These are phyloP conservation scores for Suillus clintonianus DNA, from an alignment of 768 basidiomycete species.

Conservation along the genomic window DNA sequence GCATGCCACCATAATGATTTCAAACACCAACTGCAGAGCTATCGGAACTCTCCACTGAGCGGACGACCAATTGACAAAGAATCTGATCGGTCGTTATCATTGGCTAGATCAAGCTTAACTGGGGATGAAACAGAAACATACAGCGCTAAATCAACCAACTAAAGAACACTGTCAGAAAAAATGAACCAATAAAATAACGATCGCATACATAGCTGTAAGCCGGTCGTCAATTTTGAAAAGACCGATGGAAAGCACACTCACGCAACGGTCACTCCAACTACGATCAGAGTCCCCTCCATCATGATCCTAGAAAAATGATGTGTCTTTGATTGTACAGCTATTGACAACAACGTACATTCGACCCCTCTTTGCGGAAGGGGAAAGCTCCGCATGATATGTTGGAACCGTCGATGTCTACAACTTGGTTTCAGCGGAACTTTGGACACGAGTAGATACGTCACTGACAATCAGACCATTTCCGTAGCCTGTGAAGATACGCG, in stretches of 20 bases:
- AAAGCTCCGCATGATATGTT: constrained; percentile 47
- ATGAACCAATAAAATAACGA: neutral
- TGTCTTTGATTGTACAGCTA: no score
- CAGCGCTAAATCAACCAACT: constrained; percentile 45
- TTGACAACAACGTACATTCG: constrained; percentile 23
- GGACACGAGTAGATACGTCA: neutral
- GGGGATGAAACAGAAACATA: constrained; percentile 15
- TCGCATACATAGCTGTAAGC: neutral
- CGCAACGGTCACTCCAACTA: constrained; percentile 40
- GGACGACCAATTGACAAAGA: constrained; percentile 35
- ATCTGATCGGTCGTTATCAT: constrained; percentile 17
- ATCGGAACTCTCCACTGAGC: constrained; percentile 46
- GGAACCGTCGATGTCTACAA: constrained; percentile 44
- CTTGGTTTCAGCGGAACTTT: neutral
- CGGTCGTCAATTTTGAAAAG: neutral
- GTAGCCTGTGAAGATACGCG: constrained; percentile 41
- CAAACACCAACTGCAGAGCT: constrained; percentile 42
- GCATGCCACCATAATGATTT: constrained; percentile 38
- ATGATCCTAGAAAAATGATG: constrained; percentile 3
- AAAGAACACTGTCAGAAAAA: neutral
- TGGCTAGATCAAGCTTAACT: neutral
- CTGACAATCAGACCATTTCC: constrained; percentile 43
- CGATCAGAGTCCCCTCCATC: constrained; percentile 8
- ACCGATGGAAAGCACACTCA: constrained; percentile 20
- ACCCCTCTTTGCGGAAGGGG: constrained; percentile 43